Base-by-base conservation (phyloP, 2,329 filamentous ascomycete genomes). In the Shiraia bambusicola region DNA sequence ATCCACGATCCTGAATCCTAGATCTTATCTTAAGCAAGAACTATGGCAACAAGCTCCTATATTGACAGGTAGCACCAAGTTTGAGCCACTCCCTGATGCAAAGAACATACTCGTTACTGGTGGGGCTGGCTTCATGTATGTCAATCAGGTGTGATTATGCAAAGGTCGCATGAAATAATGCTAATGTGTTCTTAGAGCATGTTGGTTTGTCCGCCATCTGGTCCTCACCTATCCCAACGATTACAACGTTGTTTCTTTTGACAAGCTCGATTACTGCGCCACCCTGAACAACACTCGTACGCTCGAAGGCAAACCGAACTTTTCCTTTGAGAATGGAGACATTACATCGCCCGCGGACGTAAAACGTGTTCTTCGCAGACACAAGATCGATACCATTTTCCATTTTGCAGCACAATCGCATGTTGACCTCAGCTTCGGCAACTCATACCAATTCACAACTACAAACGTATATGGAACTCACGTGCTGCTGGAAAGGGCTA, bases 331-430 rank as follows among this genome's bases (percentile, higher is more conserved):
- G 66, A 82, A 87, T 63, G 87, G 88, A 40, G 86, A 92, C 59
- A 82, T 92, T 52, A 89, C 84, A 24, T 82, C 84, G 50, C 82
- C 83, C 1, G 72, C 75, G 5, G 81, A 87, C 57, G 85, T 92
- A 2, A 76, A 86, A 49, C 78, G 80, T 55, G 88, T 83, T 61
- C 77, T 92, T 60, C 78, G 85, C 64, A 78, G 81, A 47, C 76
- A 88, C 71, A 77, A 80, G 25, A 85, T 92, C 56, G 88, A 92
- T 64, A 89, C 86, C 37, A 78, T 93, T 47, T 82, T 92, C 66
- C 87, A 92, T 67, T 90, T 93, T 59, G 88, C 88, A 3, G 88
- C 88, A n/a, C 85, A 90, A 69, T 88, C 86, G 6, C 87, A 92
- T 62, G 88, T 93, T 36, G 87, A 92, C 58, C 69, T 89, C 56